Evolutionary conservation across 2,329 filamentous ascomycete genomes (phyloP).

Genomic region (Rhynchosporium secalis): DNA sequence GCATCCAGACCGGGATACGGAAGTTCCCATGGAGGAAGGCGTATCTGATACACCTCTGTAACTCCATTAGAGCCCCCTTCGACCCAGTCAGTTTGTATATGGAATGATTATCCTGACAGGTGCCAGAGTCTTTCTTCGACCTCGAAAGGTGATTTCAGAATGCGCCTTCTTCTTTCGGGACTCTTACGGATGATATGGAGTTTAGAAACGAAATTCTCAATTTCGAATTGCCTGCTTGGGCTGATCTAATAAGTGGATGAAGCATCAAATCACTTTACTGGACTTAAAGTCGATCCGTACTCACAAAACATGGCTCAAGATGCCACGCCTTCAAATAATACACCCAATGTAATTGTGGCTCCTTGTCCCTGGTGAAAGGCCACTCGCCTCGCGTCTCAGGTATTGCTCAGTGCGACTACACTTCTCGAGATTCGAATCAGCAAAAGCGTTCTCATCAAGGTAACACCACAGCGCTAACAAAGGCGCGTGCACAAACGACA

Average conservation of each 20-base stretch:
- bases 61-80: neutral
- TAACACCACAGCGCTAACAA: neutral
- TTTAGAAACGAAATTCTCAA: neutral
- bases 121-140: neutral
- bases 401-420: neutral
- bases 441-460: neutral
- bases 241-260: neutral
- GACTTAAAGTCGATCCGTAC: neutral
- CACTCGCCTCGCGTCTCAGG: neutral
- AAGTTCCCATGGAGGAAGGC: neutral
- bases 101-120: neutral
- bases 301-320: neutral
- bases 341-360: neutral
- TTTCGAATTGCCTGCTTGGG: neutral
- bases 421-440: neutral
- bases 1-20: neutral
- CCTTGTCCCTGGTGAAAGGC: neutral
- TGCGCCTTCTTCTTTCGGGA: neutral
- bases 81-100: neutral
- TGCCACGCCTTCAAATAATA: neutral
- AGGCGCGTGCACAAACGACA: slow-evolving; percentile 1
- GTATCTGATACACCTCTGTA: slow-evolving; percentile 8
- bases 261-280: neutral
- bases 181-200: neutral
- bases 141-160: neutral